Base-by-base conservation (phyloP, 306 rosid genomes). In the Vigna radiata region DNA sequence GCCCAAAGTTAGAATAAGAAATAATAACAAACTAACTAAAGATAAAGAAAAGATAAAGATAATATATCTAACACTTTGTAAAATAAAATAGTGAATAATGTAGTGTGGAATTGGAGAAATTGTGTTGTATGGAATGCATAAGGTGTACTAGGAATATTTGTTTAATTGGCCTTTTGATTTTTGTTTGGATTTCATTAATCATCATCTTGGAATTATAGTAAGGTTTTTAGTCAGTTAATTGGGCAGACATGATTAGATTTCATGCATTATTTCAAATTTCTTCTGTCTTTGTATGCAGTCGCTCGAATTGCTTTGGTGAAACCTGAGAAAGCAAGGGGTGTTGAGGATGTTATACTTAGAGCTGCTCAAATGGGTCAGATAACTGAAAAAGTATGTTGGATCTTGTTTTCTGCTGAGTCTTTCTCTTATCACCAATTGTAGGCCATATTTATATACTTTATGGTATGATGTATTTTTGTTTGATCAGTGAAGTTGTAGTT, bases 301-400 rank as follows among this genome's bases (percentile, higher is more conserved):
- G 85, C 99, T 81, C 92, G 99, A 64, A 96, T 96, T 78, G 99
- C 99, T 84, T 84, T 96, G 88, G 99, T 96, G 88, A 96, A 96
- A 81, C 98, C 99, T 33, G 99, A 92, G 87, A 96, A 90, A 83
- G 97, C 99, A 52, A 91, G 96, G 86, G 90, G 98, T 36, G 99
- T 96, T 37, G 99, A 96, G 86, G 99, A 96, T 93, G 94, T 96
- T 72, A 61, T 96, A 76, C 76, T 96, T 76, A 92, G 97, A 87
- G 90, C 97, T 76, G 96, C 98, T 75, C 99, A 91, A 85, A 86
- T 81, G 92, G 99, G 99, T 77, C 98, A 96, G 82, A 89, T 96
- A 75, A 73, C 83, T 67, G 98, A 89, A 68, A 96, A 96, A 96
- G 99, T 91, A 77, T 47, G 43, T 49, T 74, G 52, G 66, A 73